Percentiles rank a stretch among this genome's conserved stretches.
Conservation (phyloP, 73 alveolate species). For the Effrenium voratum region DNA sequence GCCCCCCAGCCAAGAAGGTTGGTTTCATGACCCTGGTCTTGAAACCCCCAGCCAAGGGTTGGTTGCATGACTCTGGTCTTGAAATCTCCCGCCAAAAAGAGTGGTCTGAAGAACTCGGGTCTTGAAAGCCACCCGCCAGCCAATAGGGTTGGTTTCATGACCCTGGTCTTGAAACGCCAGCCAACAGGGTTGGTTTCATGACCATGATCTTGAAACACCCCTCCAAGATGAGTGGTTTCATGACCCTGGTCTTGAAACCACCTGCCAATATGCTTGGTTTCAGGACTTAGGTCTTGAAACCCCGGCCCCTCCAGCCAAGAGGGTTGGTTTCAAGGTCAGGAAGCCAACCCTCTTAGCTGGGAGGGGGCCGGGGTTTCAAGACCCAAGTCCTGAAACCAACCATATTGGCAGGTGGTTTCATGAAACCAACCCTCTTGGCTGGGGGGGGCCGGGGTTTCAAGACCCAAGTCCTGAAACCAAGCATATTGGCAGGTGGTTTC, state of each 20-base stretch:
- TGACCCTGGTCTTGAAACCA: neutral
- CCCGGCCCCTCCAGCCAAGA: neutral
- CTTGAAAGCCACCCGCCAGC: neutral
- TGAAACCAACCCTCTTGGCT: no score
- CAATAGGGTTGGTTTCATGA: neutral
- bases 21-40: no score
- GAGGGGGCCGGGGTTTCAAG: no score
- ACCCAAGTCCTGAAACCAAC: no score
- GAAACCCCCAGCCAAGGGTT: no score
- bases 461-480: no score
- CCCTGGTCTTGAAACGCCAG: neutral
- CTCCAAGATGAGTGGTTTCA: neutral
- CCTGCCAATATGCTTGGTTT: neutral
- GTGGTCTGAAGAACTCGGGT: neutral
- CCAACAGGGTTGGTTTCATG: neutral
- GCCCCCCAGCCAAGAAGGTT: no score
- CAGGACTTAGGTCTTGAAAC: slow-evolving; percentile 7
- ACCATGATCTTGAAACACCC: neutral
- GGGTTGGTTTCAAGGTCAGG: no score
- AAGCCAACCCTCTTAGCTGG: no score
- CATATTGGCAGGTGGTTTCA: no score
- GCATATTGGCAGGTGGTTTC: no score
- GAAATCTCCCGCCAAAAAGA: neutral
- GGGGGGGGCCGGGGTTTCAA: no score
- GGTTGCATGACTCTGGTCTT: neutral